Base-by-base conservation (phyloP, 768 basidiomycete genomes). In the Kwoniella sp. region DNA sequence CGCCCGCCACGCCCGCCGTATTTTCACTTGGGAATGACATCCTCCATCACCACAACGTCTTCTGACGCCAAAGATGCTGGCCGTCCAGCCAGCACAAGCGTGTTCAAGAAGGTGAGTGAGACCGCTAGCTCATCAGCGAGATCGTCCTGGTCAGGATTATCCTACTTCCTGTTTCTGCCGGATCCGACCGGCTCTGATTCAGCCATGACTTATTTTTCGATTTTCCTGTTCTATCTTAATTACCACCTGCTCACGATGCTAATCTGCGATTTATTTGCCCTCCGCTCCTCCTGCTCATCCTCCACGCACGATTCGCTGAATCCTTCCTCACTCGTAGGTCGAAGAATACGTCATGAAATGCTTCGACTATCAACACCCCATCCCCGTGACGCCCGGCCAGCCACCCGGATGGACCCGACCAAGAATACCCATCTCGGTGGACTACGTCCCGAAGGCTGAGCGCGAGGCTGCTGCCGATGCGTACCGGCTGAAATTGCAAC, bases 261-360 rank as follows among this genome's bases (percentile, higher is more conserved):
- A 17, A 45, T 45, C 9, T 17, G 8, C 4, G 20, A 11, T 17
- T 11, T 17, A 45, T 45, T 8, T 45, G 34, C 7, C 7, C 5
- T 37, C 34, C 34, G 7, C 13, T 37, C 34, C 34, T 13, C 13
- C 7, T 13, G 7, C 13, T 5, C 34, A 37, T 37, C 34, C 5
- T 37, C 34, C 34, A n/a, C n/a, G n/a, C n/a, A n/a, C n/a, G n/a
- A n/a, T n/a, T n/a, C n/a, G n/a, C n/a, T n/a, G n/a, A n/a, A n/a
- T 37, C 13, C 13, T 37, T 37, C 5, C 34, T 11, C 15, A 17
- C 15, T 45, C 23, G 17, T 23, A 51, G 50, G 50, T 51, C 23
- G 22, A 23, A 51, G 50, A 28, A 23, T 51, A 51, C 50, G 23
- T 51, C 50, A 51, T 51, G 50, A 51, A 51, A 28, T 51, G 50